Base-by-base conservation (phyloP, 805 yeast genomes). In the Yarrowia sp. region DNA sequence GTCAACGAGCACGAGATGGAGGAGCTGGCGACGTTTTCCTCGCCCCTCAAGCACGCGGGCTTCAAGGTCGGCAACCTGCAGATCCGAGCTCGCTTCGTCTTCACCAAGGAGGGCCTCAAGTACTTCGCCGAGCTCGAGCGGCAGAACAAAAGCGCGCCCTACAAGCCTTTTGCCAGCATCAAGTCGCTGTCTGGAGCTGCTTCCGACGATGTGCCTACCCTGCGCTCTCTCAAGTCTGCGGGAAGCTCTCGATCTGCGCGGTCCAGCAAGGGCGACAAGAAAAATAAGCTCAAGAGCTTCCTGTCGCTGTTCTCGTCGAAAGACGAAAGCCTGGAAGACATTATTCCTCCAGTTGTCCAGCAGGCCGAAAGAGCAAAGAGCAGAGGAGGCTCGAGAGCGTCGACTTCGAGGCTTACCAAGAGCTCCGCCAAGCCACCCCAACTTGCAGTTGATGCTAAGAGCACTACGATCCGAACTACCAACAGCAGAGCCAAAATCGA, bases 1-100 rank as follows among this genome's bases (percentile, higher is more conserved):
- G 58, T 49, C 10, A 49, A 49, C n/a, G 58, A 49, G 16, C 39
- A n/a, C 10, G 21, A 21, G 12, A 49, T 49, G 58, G 41, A 49
- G 18, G 14, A 21, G 6, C 12, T 22, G 6, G n/a, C 29, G 29
- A 32, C 39, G 16, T 33, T 33, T 8, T 32, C 58, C 2, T 49
- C 58, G 14, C 19, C 58, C 2, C 39, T 49, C 27, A n/a, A n/a
- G 16, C 21, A 33, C 41, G 24, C 19, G 41, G 58, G 58, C 10
- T 24, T 10, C 58, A 33, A 18, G 2, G 41, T 24, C 2, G 58
- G 58, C 13, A 13, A 16, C 16, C 58, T 49, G 10, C 58, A 33
- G 41, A 33, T 49, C 31, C 36, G 16, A 8, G 58, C 41, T 22
- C 16, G 12, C 22, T 49, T 49, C 33, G 31, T 18, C 5, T 49